Evolutionary conservation across 257 asterid genomes (phyloP).

Genomic region (Solanum megistacrolobum): DNA sequence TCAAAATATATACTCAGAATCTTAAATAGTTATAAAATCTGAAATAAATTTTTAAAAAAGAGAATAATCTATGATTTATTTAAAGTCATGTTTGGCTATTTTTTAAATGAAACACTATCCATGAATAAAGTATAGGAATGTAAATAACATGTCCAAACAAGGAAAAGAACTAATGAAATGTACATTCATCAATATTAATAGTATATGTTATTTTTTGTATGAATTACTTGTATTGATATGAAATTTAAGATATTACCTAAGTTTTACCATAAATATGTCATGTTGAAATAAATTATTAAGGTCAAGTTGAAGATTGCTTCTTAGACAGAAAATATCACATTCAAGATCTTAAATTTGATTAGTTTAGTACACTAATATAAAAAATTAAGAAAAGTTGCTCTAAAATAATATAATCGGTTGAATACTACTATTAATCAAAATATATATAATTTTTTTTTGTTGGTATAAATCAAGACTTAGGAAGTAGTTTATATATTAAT

Average conservation of each 20-base stretch:
- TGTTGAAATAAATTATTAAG: neutral
- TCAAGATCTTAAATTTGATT: neutral
- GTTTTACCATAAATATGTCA: neutral
- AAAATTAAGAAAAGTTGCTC: neutral
- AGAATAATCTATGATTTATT: neutral
- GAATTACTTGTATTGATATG: neutral
- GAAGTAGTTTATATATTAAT: neutral
- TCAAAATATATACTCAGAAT: neutral
- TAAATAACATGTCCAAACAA: neutral
- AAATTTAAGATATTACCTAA: neutral
- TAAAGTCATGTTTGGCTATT: neutral
- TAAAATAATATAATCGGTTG: neutral
- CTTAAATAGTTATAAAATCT: neutral
- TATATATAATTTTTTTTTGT: neutral
- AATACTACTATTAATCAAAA: neutral
- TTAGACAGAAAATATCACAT: neutral
- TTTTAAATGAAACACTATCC: neutral
- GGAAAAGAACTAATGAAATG: neutral
- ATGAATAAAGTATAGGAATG: neutral
- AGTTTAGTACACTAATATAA: neutral
- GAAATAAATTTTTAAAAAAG: neutral
- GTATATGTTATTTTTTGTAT: neutral
- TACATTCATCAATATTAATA: neutral
- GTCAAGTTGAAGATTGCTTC: neutral
- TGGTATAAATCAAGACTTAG: neutral